phyloP scores from a whole-genome alignment of 2,329 filamentous ascomycete species.

The Colletotrichum godetiae region DNA sequence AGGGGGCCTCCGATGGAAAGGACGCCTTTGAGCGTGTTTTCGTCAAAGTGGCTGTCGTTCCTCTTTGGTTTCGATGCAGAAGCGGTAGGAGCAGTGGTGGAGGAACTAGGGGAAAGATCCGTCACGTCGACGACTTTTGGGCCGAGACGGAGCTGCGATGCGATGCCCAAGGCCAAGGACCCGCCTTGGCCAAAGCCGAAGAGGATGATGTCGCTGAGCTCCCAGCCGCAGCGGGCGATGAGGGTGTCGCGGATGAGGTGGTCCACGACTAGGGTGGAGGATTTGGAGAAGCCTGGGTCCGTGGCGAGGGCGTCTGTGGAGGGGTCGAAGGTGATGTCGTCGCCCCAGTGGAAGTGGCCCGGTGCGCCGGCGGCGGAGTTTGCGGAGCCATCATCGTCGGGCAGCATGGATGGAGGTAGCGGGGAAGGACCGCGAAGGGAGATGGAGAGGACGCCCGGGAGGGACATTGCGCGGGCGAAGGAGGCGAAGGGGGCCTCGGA shows the following conservation, averaged over 20 bases:
- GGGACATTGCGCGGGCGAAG: constrained; percentile 75
- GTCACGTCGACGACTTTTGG: constrained; percentile 49
- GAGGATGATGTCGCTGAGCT: constrained; percentile 67
- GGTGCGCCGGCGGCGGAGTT: constrained; percentile 21
- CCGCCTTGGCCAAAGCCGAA: constrained; percentile 78
- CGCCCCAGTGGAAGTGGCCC: constrained; percentile 72
- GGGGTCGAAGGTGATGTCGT: constrained; percentile 68
- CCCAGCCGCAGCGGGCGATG: constrained; percentile 69
- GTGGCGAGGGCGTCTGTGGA: constrained; percentile 65
- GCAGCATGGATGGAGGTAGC: constrained; percentile 75
- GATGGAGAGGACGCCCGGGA: constrained; percentile 83
- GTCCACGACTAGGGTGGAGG: constrained; percentile 57
- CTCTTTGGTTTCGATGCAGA: constrained; percentile 4
- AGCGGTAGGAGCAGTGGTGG: background rate
- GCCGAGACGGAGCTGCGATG: constrained; percentile 54
- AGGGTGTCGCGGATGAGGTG: constrained; percentile 64
- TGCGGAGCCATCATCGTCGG: constrained; percentile 42
- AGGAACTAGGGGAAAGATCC: constrained; percentile 7
- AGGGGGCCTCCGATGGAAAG: constrained; percentile 73
- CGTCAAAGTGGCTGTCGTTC: constrained; percentile 6
- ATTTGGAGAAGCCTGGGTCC: constrained; percentile 70
- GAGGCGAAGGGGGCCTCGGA: constrained; percentile 73
- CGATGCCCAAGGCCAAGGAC: constrained; percentile 68
- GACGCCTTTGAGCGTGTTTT: constrained; percentile 61
- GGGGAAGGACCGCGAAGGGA: constrained; percentile 77